These are phyloP conservation scores for Carallia brachiata DNA, from an alignment of 345 rosid genomes.

Conservation along the genomic window DNA sequence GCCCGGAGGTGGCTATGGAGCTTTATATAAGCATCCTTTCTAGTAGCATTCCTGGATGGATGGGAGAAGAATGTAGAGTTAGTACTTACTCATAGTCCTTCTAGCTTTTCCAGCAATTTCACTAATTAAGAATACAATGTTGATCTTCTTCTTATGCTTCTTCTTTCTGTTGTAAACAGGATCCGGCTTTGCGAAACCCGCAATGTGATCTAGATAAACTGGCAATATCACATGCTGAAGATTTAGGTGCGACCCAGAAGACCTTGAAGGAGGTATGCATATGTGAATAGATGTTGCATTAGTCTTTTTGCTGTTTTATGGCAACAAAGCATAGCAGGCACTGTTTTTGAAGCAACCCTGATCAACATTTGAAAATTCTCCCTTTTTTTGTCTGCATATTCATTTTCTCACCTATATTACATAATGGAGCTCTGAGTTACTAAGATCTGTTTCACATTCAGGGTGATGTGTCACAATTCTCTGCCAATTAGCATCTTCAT, in stretches of 20 bases:
- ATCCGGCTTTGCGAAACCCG: background rate
- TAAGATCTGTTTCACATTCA: constrained; percentile 1
- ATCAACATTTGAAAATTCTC: background rate
- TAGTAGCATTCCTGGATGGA: constrained; percentile 32
- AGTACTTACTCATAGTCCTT: constrained; percentile 10
- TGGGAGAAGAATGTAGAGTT: constrained; percentile 25
- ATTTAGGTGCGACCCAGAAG: background rate
- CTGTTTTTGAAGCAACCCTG: too few species aligned
- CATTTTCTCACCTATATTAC: background rate
- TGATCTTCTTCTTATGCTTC: constrained; percentile 12
- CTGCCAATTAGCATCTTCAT: background rate
- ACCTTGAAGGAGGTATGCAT: background rate
- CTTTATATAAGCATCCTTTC: constrained; percentile 42
- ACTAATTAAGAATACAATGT: constrained; percentile 6
- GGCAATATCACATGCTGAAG: constrained; percentile 16
- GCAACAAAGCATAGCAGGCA: too few species aligned
- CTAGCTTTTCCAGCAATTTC: constrained; percentile 18
- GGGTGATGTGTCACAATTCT: background rate
- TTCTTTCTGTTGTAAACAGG: constrained; percentile 15
- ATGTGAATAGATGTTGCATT: too few species aligned
- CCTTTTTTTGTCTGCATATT: background rate
- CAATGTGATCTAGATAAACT: constrained; percentile 15
- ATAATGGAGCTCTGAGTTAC: background rate
- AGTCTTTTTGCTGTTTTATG: too few species aligned
- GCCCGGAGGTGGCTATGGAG: constrained; percentile 53